phyloP scores from a whole-genome alignment of 2,329 filamentous ascomycete species.

The Talaromyces piceae region DNA sequence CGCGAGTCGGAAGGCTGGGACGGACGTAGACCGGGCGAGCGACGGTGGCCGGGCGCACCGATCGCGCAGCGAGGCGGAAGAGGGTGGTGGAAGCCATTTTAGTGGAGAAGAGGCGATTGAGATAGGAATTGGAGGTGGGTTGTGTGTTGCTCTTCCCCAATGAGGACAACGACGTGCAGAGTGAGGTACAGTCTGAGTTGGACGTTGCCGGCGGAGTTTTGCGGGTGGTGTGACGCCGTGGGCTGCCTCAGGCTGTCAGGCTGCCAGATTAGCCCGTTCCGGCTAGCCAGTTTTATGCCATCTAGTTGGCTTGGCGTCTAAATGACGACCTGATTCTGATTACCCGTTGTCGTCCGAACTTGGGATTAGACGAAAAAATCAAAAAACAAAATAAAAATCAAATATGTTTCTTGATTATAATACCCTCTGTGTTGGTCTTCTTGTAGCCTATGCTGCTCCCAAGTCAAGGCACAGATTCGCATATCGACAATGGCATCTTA shows the following conservation, averaged over 20 bases:
- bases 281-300: not conserved
- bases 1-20: conserved; percentile 47
- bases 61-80: conserved; percentile 65
- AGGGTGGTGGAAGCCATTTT: conserved; percentile 61
- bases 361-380: too few species aligned
- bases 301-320: too few species aligned
- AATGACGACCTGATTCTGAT: too few species aligned
- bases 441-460: too few species aligned
- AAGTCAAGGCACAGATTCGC: too few species aligned
- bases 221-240: conserved; percentile 14
- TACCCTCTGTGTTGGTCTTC: too few species aligned
- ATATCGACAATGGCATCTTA: too few species aligned
- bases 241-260: conserved; percentile 12
- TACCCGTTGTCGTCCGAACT: too few species aligned
- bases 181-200: conserved; percentile 6
- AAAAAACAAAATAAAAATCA: too few species aligned
- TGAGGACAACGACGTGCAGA: conserved; percentile 7
- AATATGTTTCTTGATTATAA: too few species aligned
- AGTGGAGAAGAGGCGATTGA: conserved; percentile 14
- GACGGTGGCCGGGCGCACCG: conserved; percentile 50
- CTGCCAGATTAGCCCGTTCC: conserved; percentile 6
- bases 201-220: conserved; percentile 13
- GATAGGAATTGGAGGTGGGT: conserved; percentile 7
- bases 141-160: conserved; percentile 10
- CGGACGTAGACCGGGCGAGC: conserved; percentile 58